These are phyloP conservation scores for Byssoonygena ceratinophila DNA, from an alignment of 2,329 filamentous ascomycete species.

Conservation along the genomic window DNA sequence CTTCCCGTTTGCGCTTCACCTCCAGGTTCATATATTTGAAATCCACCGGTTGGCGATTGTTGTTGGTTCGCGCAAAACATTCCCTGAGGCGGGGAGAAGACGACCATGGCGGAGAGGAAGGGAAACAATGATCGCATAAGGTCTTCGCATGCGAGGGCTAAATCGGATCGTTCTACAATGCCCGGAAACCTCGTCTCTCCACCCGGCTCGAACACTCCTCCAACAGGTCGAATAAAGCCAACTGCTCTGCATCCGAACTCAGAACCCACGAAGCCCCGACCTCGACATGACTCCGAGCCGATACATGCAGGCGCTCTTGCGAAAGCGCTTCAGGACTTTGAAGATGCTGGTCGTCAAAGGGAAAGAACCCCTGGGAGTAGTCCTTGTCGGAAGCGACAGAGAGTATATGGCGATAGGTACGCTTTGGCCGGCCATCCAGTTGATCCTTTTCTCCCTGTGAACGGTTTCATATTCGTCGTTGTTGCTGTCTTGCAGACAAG, in stretches of 20 bases:
- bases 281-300: conserved; percentile 38
- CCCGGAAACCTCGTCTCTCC: conserved; percentile 38
- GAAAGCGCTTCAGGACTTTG: conserved; percentile 52
- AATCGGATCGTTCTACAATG: conserved; percentile 16
- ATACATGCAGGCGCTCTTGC: conserved; percentile 50
- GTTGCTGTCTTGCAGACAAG: too few species aligned
- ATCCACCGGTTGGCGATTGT: too few species aligned
- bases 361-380: conserved; percentile 55
- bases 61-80: not conserved
- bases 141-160: conserved; percentile 1
- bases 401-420: conserved; percentile 55
- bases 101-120: conserved; percentile 8
- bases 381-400: conserved; percentile 58
- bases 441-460: not conserved
- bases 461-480: too few species aligned
- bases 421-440: not conserved
- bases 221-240: conserved; percentile 41
- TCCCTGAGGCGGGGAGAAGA: not conserved
- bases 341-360: conserved; percentile 48
- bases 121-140: conserved; percentile 1
- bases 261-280: conserved; percentile 22
- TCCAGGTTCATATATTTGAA: not conserved
- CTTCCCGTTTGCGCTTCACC: not conserved
- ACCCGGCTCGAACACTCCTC: conserved; percentile 50
- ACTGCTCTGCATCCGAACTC: conserved; percentile 11